A percentile compares a stretch with the other conserved stretches of the same genome.
Conservation (phyloP, 2,329 filamentous ascomycete species). For the Didymella glomerata region DNA sequence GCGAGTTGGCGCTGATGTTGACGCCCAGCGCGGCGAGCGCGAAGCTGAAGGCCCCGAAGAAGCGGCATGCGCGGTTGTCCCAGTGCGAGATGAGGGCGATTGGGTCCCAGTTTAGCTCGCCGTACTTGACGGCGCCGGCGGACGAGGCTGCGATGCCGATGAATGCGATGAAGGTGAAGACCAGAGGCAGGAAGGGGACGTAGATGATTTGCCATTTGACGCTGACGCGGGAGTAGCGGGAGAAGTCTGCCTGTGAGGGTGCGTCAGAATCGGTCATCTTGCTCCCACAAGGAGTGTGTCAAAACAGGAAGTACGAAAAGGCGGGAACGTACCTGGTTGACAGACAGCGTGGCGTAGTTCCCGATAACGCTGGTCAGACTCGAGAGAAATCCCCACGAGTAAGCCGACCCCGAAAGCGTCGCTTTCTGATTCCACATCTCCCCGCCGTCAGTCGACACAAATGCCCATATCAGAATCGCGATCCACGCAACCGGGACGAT, state of each 20-base stretch:
- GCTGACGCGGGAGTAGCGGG: slow-evolving; percentile 59
- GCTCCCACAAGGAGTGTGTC: too few relatives aligned
- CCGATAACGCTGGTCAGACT: slow-evolving; percentile 60
- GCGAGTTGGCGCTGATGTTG: slow-evolving; percentile 62
- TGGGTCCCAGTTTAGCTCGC: slow-evolving; percentile 56
- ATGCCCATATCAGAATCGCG: slow-evolving; percentile 69
- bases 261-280: too few relatives aligned
- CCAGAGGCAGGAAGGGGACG: slow-evolving; percentile 60
- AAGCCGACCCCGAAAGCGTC: slow-evolving; percentile 59
- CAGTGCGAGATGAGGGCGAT: slow-evolving; percentile 53
- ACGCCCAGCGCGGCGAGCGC: slow-evolving; percentile 62
- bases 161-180: slow-evolving; percentile 63
- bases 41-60: slow-evolving; percentile 55
- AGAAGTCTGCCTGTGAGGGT: slow-evolving; percentile 69
- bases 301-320: too few relatives aligned
- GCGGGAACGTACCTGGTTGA: slow-evolving; percentile 59
- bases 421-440: slow-evolving; percentile 59
- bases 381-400: slow-evolving; percentile 64
- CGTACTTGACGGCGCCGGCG: slow-evolving; percentile 62
- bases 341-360: slow-evolving; percentile 61
- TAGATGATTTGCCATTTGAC: slow-evolving; percentile 61
- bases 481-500: slow-evolving; percentile 67
- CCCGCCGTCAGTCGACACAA: slow-evolving; percentile 63
- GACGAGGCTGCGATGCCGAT: slow-evolving; percentile 68
- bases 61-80: slow-evolving; percentile 50